Conservation (phyloP, 495 filamentous ascomycete genomes). For the Xylaria intraflava region DNA sequence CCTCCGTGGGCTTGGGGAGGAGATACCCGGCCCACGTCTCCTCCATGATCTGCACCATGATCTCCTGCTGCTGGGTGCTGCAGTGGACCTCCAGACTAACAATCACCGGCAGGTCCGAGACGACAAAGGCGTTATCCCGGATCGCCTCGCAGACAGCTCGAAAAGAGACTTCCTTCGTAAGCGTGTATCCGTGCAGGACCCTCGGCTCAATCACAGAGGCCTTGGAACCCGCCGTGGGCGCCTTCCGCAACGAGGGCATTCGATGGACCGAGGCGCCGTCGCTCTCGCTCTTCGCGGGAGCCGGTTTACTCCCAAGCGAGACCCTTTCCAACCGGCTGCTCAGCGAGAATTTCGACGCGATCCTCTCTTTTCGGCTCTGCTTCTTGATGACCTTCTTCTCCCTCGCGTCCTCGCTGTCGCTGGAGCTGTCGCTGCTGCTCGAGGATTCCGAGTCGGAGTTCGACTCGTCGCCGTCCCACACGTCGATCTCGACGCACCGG, state of each 20-base stretch:
- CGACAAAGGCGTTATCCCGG: slow-evolving; percentile 67
- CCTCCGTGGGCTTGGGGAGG: slow-evolving; percentile 50
- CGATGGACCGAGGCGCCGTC: background rate
- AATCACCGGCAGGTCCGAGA: slow-evolving; percentile 69
- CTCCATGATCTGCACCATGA: slow-evolving; percentile 84
- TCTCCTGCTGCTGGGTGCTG: slow-evolving; percentile 66
- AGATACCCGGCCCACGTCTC: slow-evolving; percentile 67
- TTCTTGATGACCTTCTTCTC: slow-evolving; percentile 21
- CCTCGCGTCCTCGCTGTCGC: slow-evolving; percentile 13
- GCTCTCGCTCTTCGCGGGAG: slow-evolving; percentile 23
- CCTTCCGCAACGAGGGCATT: slow-evolving; percentile 16
- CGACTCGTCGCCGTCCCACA: slow-evolving; percentile 76
- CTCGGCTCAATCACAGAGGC: slow-evolving; percentile 55
- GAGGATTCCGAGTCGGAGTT: slow-evolving; percentile 32
- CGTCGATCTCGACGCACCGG: slow-evolving; percentile 90
- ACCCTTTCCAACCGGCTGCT: slow-evolving; percentile 32
- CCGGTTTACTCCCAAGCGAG: slow-evolving; percentile 33
- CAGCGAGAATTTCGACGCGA: slow-evolving; percentile 31
- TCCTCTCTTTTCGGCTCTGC: slow-evolving; percentile 27
- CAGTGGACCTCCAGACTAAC: slow-evolving; percentile 89
- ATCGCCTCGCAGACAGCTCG: slow-evolving; percentile 77
- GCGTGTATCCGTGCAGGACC: slow-evolving; percentile 83
- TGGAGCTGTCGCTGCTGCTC: slow-evolving; percentile 20
- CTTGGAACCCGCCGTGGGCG: slow-evolving; percentile 18
- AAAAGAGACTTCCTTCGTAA: slow-evolving; percentile 82